Conservation (phyloP, 352 stramenopile species). For the Phytophthora pistaciae region DNA sequence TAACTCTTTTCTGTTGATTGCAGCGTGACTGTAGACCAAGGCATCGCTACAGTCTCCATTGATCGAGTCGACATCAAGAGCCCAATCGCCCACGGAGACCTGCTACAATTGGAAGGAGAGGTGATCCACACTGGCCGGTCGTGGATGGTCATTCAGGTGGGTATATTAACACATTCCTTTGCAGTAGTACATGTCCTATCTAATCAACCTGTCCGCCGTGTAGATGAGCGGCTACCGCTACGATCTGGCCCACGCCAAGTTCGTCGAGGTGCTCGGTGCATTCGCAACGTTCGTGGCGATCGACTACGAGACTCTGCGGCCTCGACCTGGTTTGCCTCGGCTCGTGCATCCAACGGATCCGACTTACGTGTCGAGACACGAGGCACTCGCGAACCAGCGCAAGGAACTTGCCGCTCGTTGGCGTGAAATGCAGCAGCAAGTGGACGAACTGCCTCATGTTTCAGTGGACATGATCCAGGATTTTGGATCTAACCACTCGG, state of each 20-base stretch:
- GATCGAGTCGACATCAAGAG: constrained; percentile 71
- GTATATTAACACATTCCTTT: not conserved
- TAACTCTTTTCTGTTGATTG: not conserved
- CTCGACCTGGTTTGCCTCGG: constrained; percentile 50
- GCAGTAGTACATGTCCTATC: not conserved
- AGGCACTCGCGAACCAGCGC: constrained; percentile 58
- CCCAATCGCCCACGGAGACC: constrained; percentile 67
- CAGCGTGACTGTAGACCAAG: constrained; percentile 32
- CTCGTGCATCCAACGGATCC: constrained; percentile 48
- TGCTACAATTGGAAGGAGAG: constrained; percentile 69
- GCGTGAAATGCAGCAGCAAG: constrained; percentile 65
- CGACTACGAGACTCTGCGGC: constrained; percentile 58
- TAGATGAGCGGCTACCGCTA: constrained; percentile 69
- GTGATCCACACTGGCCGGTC: constrained; percentile 60
- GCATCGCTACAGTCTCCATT: constrained; percentile 69
- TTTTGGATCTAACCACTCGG: constrained; percentile 31
- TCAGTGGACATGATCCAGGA: constrained; percentile 66
- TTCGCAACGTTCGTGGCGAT: constrained; percentile 72
- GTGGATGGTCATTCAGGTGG: constrained; percentile 52
- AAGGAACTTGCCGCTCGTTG: constrained; percentile 62
- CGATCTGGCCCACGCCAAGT: constrained; percentile 62
- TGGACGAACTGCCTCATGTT: constrained; percentile 60
- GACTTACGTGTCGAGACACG: constrained; percentile 50
- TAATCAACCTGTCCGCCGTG: not conserved
- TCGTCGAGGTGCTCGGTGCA: constrained; percentile 62